Base-by-base conservation (phyloP, 2,329 filamentous ascomycete genomes). In the Chaetothyriales sp. region DNA sequence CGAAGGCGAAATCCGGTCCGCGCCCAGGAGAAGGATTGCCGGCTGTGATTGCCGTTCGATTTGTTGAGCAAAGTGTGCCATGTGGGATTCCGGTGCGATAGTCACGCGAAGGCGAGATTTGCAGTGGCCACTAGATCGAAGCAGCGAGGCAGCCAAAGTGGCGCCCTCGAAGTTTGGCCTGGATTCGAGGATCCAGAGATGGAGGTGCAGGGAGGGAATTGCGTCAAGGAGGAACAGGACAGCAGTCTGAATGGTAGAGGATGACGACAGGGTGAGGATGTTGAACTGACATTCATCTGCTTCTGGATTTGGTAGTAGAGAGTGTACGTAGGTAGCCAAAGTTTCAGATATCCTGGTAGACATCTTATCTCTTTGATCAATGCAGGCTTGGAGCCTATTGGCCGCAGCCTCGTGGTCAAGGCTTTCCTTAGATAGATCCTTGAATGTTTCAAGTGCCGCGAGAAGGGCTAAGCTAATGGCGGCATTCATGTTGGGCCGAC, bases 81-180 rank as follows among this genome's bases (percentile, higher is more conserved):
- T 43, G 6, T 37, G 19, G 29, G 5, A 44, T 20, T 37, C 20
- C 4, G 37, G 44, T 37, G 22, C 22, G 22, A 25, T 25, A 25
- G 22, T 25, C 22, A 25, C 22, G 22, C 53, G 44, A 45, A 53
- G 51, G 22, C 49, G 46, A 46, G 54, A 47, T 45, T 44, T 52
- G 43, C 50, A 48, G 15, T 56, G 43, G 72, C 1, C 76, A 74
- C 33, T 15, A 15, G 33, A 40, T 15, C 15, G 33, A 15, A 40
- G 9, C 10, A 77, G 54, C 4, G 65, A 65, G n/a, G 66, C 68
- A 4, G 77, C 78, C 49, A 81, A 70, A 7, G 70, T 73, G 4
- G 77, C 77, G 6, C 82, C 83, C 65, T 86, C 82, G 56, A 75
- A 85, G 0, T 81, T 69, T 0, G 83, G 83, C 0, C 82, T 71